Base-by-base conservation (phyloP, 768 basidiomycete species). In the Cytidiella melzeri region DNA sequence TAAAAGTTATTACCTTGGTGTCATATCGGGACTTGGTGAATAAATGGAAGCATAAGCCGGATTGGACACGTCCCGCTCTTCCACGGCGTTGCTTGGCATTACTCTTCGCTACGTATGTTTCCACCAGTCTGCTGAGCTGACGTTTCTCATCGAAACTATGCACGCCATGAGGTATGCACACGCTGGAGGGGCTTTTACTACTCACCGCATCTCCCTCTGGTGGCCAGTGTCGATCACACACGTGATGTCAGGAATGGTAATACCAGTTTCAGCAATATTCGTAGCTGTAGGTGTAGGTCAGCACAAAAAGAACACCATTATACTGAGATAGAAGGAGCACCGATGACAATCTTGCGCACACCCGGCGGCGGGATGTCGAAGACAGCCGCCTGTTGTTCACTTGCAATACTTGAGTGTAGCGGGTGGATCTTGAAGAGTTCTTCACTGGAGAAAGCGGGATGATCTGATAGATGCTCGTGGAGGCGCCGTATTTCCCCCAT, bases 181-280 rank as follows among this genome's bases (percentile, higher is more conserved):
- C 30, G 42, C 1, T 46, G 23, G 30, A 52, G 5, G 5, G 43
- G 25, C 39, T 13, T 26, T 30, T 12, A 58, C 30, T 7, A 34
- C 58, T 43, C 50, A 86, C 84, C 86, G 81, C 86, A 96, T 96
- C 70, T 96, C 93, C 56, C 91, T 77, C 63, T 96, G 92, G 60
- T 89, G 92, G 42, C 94, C 93, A 0, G 84, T 80, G 61, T 99
- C 95, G 52, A 98, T 92, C 20, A 97, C 95, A 56, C 92, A 93
- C 7, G 93, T 95, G 51, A 96, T 89, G 58, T 99, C 96, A 5
- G 95, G 95, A 48, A 99, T 99, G 1, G 96, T 99, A 47, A 99
- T 90, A 57, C 95, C 95, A 12, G 95, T 99, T 67, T 99, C 95
- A 13, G 92, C 88, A 57, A 94, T 92, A 61, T 95, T 92, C 27